phyloP scores from a whole-genome alignment of 257 asterid species.

The Solanum chilense region DNA sequence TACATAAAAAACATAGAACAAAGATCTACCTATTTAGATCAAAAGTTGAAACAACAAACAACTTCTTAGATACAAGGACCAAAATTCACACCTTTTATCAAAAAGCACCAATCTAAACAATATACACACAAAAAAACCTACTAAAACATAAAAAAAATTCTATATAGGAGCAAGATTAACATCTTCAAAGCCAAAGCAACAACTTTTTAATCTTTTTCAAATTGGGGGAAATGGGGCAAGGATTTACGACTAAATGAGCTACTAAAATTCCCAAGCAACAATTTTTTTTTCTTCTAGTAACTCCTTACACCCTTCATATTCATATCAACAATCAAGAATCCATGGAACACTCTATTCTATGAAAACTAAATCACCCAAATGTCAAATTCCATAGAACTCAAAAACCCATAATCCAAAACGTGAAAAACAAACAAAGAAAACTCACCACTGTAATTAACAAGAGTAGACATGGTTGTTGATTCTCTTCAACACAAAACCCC shows the following conservation, averaged over 20 bases:
- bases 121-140: not conserved
- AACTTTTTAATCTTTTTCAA: not conserved
- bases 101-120: not conserved
- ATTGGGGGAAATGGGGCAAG: not conserved
- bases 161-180: not conserved
- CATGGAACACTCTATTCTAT: not conserved
- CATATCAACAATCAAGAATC: not conserved
- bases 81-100: not conserved
- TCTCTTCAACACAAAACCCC: slow-evolving; percentile 34
- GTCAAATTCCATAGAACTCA: not conserved
- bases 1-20: not conserved
- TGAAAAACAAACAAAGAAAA: not conserved
- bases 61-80: not conserved
- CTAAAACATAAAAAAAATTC: not conserved
- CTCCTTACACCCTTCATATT: not conserved
- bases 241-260: not conserved
- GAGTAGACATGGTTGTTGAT: slow-evolving; percentile 71
- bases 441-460: slow-evolving; percentile 89
- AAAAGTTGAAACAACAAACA: not conserved
- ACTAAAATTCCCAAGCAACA: not conserved
- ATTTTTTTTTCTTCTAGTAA: not conserved
- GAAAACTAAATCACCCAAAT: not conserved
- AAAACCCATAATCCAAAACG: not conserved
- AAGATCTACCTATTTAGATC: not conserved
- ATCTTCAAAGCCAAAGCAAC: not conserved